Base-by-base conservation (phyloP, 805 yeast species). In the Cyberlindnera saturnus region DNA sequence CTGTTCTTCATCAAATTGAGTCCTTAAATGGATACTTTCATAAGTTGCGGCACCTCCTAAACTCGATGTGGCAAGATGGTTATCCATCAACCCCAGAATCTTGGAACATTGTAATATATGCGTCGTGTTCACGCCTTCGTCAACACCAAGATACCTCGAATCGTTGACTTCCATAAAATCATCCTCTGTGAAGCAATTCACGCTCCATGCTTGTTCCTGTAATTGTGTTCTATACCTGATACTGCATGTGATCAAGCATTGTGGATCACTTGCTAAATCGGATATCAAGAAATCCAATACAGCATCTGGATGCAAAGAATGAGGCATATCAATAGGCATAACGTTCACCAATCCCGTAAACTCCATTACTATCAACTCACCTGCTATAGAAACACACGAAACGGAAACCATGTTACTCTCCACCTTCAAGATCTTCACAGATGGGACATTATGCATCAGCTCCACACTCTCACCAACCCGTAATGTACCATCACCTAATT, bases 371-470 rank as follows among this genome's bases (percentile, higher is more conserved):
- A 52, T 51, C 13, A 59, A 46, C 32, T 63, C 61, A 1, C 75
- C 75, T 1, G 71, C 64, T 4, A 80, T 76, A 0, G 78, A 70
- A 0, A 67, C 69, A 39, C 69, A 67, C 36, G 73, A 52, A 4
- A 62, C 62, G 38, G 65, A 65, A 9, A 65, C 48, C 0, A 44
- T 47, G 11, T 53, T 56, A 0, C 46, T 45, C 13, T 59, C 55
- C 4, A 40, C 18, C 3, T 46, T 48, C 15, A 70, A 47, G 38
- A 79, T 66, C 19, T 71, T 57, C 2, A 77, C 73, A 42, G 70
- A 76, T 0, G 88, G 78, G 10, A 82, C 68, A 51, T 82, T 82
- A 51, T 78, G 81, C 7, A 67, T 52, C 15, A 82, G 46, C 35
- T 65, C 67, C 33, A 69, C 73, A 2, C 77, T 60, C 30, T 58